These are phyloP conservation scores for Trametes polyzona DNA, from an alignment of 1,284 basidiomycete genomes.

Conservation along the genomic window DNA sequence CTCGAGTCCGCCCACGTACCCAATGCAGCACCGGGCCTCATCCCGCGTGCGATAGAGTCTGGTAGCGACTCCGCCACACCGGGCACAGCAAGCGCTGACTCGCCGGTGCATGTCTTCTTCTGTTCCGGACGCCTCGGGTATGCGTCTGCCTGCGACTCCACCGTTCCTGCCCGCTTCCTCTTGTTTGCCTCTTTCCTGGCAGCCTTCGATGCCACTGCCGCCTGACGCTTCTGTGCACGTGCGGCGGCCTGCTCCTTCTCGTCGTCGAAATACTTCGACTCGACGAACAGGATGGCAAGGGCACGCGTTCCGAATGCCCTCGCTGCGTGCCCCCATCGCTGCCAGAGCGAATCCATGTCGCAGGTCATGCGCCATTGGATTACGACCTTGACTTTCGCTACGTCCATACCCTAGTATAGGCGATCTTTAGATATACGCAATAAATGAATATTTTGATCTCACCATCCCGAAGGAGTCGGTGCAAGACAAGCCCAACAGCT, in stretches of 20 bases:
- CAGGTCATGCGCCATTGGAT: conserved; percentile 35
- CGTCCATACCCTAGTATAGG: conserved; percentile 36
- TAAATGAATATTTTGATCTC: neutral
- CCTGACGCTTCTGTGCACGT: conserved; percentile 5
- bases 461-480: conserved; percentile 41
- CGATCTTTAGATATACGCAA: neutral
- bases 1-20: no score
- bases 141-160: no score
- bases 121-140: no score
- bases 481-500: conserved; percentile 24
- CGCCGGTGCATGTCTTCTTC: no score
- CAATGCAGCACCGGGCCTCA: no score
- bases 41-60: no score
- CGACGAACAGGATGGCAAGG: conserved; percentile 21
- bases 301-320: conserved; percentile 3
- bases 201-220: neutral
- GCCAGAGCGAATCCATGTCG: conserved; percentile 22
- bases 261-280: conserved; percentile 21
- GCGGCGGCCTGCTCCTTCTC: neutral
- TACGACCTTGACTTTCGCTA: conserved; percentile 38
- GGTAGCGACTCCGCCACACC: no score
- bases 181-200: neutral
- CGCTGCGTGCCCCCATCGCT: conserved; percentile 27
- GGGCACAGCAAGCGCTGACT: no score
- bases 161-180: no score